phyloP scores from a whole-genome alignment of 2,329 filamentous ascomycete genomes.

The Lomentospora prolificans region DNA sequence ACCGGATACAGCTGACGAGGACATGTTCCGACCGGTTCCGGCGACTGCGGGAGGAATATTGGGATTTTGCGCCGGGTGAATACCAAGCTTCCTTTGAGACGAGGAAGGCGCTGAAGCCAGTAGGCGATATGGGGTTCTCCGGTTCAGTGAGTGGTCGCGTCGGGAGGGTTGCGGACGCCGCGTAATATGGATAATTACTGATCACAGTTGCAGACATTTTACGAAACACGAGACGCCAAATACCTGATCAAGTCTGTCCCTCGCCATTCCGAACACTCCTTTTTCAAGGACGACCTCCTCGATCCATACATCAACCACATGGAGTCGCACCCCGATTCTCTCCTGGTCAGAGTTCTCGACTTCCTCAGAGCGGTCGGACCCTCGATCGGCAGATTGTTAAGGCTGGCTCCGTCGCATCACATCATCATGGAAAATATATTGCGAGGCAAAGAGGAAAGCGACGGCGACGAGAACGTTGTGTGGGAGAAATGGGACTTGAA shows the following conservation, averaged over 20 bases:
- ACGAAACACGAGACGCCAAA: slow-evolving; percentile 53
- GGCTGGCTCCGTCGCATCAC: slow-evolving; percentile 57
- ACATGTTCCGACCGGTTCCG: neutral
- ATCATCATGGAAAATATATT: slow-evolving; percentile 72
- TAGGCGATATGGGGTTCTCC: neutral
- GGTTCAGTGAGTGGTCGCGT: neutral
- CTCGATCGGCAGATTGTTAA: slow-evolving; percentile 50
- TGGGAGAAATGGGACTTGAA: slow-evolving; percentile 72
- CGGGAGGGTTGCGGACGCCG: neutral
- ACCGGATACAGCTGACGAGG: neutral
- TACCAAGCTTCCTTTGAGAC: neutral
- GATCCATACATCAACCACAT: slow-evolving; percentile 56
- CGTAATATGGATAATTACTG: neutral
- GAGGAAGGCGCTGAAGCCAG: neutral
- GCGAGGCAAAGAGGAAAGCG: slow-evolving; percentile 42
- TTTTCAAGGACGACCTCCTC: slow-evolving; percentile 59
- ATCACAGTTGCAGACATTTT: slow-evolving; percentile 45
- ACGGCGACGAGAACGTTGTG: slow-evolving; percentile 25
- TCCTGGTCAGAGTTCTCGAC: slow-evolving; percentile 64
- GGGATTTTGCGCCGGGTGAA: neutral
- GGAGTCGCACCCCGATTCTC: slow-evolving; percentile 44
- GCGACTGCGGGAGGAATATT: neutral
- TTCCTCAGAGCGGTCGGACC: slow-evolving; percentile 47
- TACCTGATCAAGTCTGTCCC: slow-evolving; percentile 66
- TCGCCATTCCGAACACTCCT: slow-evolving; percentile 58